A percentile compares a stretch with the other conserved stretches of the same genome.
phyloP scores from a whole-genome alignment of 768 basidiomycete species.

The Naematelia encephala region DNA sequence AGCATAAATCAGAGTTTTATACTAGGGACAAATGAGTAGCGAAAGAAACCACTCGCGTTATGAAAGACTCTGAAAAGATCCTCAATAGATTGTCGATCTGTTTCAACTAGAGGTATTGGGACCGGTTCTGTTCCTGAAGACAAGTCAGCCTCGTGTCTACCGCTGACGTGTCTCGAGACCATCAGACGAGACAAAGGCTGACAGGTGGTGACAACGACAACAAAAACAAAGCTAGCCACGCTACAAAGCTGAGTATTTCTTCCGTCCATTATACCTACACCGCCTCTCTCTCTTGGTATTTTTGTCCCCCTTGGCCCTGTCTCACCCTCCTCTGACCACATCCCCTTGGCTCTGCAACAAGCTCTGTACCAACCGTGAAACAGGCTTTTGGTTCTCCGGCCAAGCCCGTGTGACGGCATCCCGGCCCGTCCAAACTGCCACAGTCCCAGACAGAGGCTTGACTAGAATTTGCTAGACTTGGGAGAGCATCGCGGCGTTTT shows the following conservation, averaged over 20 bases:
- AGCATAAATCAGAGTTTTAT: background rate
- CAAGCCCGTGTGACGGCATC: background rate
- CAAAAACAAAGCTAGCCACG: background rate
- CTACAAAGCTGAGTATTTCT: background rate
- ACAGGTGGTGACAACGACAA: too few relatives aligned
- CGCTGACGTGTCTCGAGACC: background rate
- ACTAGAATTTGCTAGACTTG: background rate
- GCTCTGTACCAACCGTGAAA: too few relatives aligned
- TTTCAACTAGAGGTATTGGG: slow-evolving; percentile 4
- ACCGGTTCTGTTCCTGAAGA: slow-evolving; percentile 13
- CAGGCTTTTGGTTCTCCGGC: background rate
- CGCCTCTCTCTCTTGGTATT: background rate
- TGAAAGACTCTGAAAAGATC: background rate
- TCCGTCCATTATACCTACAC: background rate
- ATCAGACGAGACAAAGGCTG: background rate
- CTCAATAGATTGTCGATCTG: background rate
- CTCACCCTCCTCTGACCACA: background rate
- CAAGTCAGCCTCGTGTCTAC: slow-evolving; percentile 8
- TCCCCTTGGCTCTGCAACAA: background rate
- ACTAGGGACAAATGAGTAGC: too few relatives aligned
- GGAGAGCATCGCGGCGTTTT: background rate
- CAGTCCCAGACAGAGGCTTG: background rate
- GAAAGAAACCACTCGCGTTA: background rate
- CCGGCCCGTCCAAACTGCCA: background rate
- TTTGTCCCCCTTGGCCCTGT: background rate